A percentile compares a stretch with the other conserved stretches of the same genome.
phyloP scores from a whole-genome alignment of 371 early-diverging fungal species.

The Caulochytrium protostelioides region DNA sequence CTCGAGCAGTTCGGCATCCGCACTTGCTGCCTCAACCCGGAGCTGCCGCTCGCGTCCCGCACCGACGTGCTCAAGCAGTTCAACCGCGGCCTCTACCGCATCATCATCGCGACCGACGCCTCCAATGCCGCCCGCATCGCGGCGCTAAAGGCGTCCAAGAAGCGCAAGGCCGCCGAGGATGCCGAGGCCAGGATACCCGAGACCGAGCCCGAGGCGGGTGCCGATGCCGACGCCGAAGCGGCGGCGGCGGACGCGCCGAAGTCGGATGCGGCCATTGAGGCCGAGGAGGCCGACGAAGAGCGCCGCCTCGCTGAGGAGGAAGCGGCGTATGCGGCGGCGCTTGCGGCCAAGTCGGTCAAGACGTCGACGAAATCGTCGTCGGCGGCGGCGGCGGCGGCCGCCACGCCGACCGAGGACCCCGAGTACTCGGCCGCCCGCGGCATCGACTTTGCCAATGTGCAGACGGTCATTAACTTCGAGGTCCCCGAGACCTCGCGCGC shows the following conservation, averaged over 20 bases:
- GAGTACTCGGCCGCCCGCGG: conserved; percentile 94
- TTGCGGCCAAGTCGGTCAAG: conserved; percentile 6
- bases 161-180: conserved; percentile 45
- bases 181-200: conserved; percentile 27
- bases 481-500: conserved; percentile 72
- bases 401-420: conserved; percentile 16
- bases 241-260: conserved; percentile 2
- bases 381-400: no score
- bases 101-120: conserved; percentile 90
- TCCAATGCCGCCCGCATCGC: neutral
- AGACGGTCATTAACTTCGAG: conserved; percentile 94
- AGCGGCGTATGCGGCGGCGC: no score
- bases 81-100: conserved; percentile 88
- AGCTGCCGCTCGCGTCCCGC: conserved; percentile 65
- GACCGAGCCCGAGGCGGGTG: conserved; percentile 10
- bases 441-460: conserved; percentile 83
- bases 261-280: neutral
- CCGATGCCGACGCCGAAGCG: conserved; percentile 5
- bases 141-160: conserved; percentile 4
- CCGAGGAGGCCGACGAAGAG: conserved; percentile 7
- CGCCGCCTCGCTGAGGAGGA: conserved; percentile 2
- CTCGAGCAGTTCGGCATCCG: conserved; percentile 85
- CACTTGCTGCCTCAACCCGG: conserved; percentile 76
- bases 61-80: conserved; percentile 90
- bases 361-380: no score